Base-by-base conservation (phyloP, 768 basidiomycete species). In the Suillus hirtellus region DNA sequence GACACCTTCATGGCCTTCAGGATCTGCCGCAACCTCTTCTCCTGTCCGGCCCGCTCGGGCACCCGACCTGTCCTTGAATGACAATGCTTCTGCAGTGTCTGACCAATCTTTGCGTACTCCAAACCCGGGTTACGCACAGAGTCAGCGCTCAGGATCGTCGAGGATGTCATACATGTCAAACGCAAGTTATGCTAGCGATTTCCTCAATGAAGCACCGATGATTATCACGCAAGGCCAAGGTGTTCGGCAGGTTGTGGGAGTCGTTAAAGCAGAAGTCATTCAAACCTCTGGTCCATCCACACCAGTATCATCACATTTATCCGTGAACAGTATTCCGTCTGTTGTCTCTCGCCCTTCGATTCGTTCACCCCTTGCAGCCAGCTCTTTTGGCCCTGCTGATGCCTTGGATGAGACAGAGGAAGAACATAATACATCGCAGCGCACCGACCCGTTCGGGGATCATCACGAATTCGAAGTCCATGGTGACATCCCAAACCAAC, bases 221-320 rank as follows among this genome's bases (percentile, higher is more conserved):
- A 93, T 93, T 68, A 85, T 93, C 65, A 91, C 89, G 0, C 86
- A 89, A 35, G 81, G 79, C 34, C 87, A 85, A 64, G 69, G 71
- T 81, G 78, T 90, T 69, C 82, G 89, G 55, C 88, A 91, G 68
- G 89, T 92, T 8, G 75, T 91, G 47, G 90, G 90, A 40, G 86
- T 91, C 43, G 87, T 87, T 55, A 91, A 88, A 75, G 90, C 92
- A 37, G 89, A 91, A 71, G 88, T 93, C 40, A 86, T 94, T 65
- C 88, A 82, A 64, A 81, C 90, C 6, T 75, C 84, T 3, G 83
- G 82, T 19, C 64, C 74, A 19, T 71, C 76, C 15, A 73, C 77
- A 6, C 71, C 74, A 12, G 61, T 31, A 31, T 52, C 69, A 15
- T 70, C 72, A 34, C 68, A 69, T 65, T 55, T 72, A 65, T 67